These are phyloP conservation scores for Afroboletus lepidellus DNA, from an alignment of 1,284 basidiomycete genomes.

Conservation along the genomic window DNA sequence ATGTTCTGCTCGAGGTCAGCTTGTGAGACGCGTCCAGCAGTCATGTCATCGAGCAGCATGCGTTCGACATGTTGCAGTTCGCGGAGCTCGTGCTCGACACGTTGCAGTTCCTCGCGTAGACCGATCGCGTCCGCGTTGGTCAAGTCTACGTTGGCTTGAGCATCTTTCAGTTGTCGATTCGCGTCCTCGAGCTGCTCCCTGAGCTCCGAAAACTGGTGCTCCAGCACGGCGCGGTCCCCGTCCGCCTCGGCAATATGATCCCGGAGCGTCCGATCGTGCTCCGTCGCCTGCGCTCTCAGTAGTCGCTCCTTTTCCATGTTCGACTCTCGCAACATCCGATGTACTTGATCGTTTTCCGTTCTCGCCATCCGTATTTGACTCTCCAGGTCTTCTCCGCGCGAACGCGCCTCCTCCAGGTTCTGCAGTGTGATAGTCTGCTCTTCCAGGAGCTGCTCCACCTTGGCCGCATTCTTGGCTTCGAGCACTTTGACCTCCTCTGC, in stretches of 20 bases:
- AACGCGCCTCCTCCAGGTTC: constrained; percentile 72
- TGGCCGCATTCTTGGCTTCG: constrained; percentile 63
- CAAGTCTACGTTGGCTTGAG: constrained; percentile 55
- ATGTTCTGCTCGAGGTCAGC: constrained; percentile 64
- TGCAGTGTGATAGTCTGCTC: constrained; percentile 71
- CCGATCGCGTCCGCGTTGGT: constrained; percentile 62
- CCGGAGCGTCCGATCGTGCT: constrained; percentile 81
- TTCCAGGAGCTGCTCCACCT: constrained; percentile 63
- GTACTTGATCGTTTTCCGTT: constrained; percentile 65
- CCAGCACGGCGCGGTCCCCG: constrained; percentile 85
- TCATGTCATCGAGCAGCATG: constrained; percentile 61
- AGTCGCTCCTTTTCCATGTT: constrained; percentile 74
- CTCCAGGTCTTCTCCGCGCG: constrained; percentile 70
- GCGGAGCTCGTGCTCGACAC: constrained; percentile 64
- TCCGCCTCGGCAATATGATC: constrained; percentile 90
- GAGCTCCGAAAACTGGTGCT: constrained; percentile 81
- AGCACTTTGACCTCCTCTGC: constrained; percentile 73
- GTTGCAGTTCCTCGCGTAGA: constrained; percentile 69
- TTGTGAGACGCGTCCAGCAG: constrained; percentile 57
- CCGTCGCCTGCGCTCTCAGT: constrained; percentile 69
- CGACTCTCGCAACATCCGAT: constrained; percentile 63
- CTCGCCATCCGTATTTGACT: constrained; percentile 67
- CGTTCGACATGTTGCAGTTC: constrained; percentile 62
- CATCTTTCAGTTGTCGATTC: constrained; percentile 60
- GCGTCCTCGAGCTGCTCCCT: constrained; percentile 60